phyloP scores from a whole-genome alignment of 2,329 filamentous ascomycete genomes.

The Fusarium sp. region DNA sequence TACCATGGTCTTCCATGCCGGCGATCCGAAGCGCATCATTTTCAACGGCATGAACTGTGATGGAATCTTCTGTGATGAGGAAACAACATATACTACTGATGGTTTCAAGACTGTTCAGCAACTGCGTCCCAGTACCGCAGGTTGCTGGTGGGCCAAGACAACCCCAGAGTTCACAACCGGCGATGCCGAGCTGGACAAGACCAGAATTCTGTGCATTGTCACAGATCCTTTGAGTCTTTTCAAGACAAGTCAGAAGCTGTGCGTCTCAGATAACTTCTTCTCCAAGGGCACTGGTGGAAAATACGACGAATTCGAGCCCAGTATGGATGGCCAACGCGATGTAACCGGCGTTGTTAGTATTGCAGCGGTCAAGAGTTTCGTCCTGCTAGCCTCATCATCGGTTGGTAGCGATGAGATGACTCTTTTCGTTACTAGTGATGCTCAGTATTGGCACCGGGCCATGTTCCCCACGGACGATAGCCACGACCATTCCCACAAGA shows the following conservation, averaged over 20 bases:
- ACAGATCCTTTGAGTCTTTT: constrained; percentile 76
- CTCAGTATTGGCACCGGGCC: constrained; percentile 87
- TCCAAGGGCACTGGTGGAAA: constrained; percentile 56
- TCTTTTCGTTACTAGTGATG: constrained; percentile 88
- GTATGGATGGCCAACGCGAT: constrained; percentile 77
- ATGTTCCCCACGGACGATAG: constrained; percentile 86
- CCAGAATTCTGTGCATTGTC: constrained; percentile 84
- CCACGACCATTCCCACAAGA: constrained; percentile 72
- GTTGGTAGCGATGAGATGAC: constrained; percentile 88
- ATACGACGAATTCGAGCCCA: constrained; percentile 76
- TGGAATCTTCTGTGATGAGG: constrained; percentile 71
- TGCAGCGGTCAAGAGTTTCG: constrained; percentile 84
- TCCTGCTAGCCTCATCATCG: constrained; percentile 85
- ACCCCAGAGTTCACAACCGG: constrained; percentile 79
- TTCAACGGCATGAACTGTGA: constrained; percentile 81
- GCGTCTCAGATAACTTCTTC: constrained; percentile 89
- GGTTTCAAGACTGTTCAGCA: constrained; percentile 79
- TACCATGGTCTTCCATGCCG: constrained; percentile 81
- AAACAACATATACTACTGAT: constrained; percentile 81
- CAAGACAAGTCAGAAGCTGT: constrained; percentile 79
- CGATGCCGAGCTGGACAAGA: constrained; percentile 70
- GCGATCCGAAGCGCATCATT: constrained; percentile 85
- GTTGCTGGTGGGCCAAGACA: constrained; percentile 89
- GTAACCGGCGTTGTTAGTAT: constrained; percentile 85
- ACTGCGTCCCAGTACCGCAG: constrained; percentile 75